These are phyloP conservation scores for Grosmannia clavigera DNA, from an alignment of 2,329 filamentous ascomycete species.

Conservation along the genomic window DNA sequence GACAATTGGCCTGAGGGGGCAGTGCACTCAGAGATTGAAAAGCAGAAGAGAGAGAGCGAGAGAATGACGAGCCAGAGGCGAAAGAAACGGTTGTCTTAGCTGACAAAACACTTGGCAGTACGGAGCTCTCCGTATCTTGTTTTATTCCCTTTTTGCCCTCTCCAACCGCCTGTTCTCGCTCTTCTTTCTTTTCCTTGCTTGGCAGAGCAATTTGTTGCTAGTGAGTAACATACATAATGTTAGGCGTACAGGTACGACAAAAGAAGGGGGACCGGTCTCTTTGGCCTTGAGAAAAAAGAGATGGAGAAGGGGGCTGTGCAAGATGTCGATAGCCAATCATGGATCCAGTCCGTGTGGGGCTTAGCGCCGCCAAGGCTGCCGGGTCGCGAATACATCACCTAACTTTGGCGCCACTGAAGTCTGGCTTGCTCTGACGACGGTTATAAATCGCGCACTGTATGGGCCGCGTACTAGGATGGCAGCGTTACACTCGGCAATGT, in stretches of 20 bases:
- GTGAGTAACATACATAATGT: neutral
- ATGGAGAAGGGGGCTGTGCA: neutral
- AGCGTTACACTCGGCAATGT: neutral
- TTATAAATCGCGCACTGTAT: neutral
- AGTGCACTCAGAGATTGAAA: neutral
- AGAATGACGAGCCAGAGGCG: neutral
- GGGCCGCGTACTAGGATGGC: neutral
- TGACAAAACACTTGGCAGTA: neutral
- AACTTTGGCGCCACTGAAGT: neutral
- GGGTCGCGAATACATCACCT: neutral
- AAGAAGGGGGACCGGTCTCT: neutral
- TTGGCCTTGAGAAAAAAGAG: no score
- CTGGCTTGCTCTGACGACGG: neutral
- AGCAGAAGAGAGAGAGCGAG: neutral
- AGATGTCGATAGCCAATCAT: neutral
- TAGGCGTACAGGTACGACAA: neutral
- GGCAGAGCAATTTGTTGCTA: no score
- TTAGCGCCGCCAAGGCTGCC: neutral
- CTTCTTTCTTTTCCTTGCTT: neutral
- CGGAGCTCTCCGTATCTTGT: neutral
- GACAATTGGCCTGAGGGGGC: no score
- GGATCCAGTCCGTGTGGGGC: neutral
- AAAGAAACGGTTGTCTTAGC: neutral
- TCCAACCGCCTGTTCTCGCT: neutral
- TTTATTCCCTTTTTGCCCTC: neutral